Evolutionary conservation across 495 filamentous ascomycete species (phyloP), one percentile per base, ranked within the genome.

Genomic region (Penicillium malachiteum): DNA sequence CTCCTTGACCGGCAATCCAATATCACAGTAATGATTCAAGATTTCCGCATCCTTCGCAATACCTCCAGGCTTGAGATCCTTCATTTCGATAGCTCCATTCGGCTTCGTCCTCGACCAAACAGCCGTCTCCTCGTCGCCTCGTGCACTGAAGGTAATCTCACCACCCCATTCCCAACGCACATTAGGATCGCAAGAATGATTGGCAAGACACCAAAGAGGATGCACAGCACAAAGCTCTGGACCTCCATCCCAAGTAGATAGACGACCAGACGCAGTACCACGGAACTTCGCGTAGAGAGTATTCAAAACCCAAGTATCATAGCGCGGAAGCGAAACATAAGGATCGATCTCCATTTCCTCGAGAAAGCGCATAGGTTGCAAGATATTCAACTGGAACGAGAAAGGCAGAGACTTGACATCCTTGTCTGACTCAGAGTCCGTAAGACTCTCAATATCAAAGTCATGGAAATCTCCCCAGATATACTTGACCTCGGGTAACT

Each of bases 161-260:
- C 90, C 91, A 17, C 87, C 87, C 88, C 92, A 97, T 62, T 95
- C 91, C 94, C 94, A 98, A 1, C 79, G 76, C 44, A 97, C 90
- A 72, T 96, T 96, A 10, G 94, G 94, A 68, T 95, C 84, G 70
- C 94, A 98, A 56, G 87, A 88, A 70, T 98, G 95, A 56, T 98
- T 98, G 12, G 92, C 93, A 37, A 90, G 68, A 69, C 82, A 89
- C 84, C 87, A 90, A 34, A 88, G 68, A 49, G 85, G 84, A 68
- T 90, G 87, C 45, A 89, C 87, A 31, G 90, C 90, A 38, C 86
- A 87, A 9, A 94, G 82, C 53, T 94, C 90, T 0, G 90, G 91
- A 16, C 87, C 78, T 14, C 91, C 83, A 60, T 91, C 87, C 64
- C 81, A 79, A 0, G 75, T 80, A 33, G 83, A 87, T 51, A 94